Conservation (phyloP, 306 rosid species). For the Rosa persica region DNA sequence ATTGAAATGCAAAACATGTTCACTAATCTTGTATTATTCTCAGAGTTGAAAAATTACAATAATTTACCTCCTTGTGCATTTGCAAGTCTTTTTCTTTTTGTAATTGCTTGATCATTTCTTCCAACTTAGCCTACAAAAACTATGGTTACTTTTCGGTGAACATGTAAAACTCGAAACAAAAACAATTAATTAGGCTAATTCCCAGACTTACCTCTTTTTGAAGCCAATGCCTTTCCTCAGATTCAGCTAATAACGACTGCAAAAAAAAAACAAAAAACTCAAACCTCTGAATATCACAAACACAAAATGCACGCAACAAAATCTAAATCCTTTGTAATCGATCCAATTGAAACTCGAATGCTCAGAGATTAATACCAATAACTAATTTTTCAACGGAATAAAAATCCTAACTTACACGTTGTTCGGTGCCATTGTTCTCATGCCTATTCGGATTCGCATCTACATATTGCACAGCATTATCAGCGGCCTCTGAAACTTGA, state of each 20-base stretch:
- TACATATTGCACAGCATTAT: background rate
- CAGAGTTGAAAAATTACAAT: background rate
- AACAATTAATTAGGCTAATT: background rate
- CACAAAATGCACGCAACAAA: background rate
- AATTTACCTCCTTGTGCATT: conserved; percentile 38
- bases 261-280: background rate
- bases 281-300: background rate
- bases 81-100: conserved; percentile 33
- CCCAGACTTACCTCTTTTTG: conserved; percentile 26
- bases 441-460: conserved; percentile 30
- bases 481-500: background rate
- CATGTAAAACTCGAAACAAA: conserved; percentile 14
- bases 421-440: conserved; percentile 42
- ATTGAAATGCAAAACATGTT: background rate
- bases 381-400: too few relatives aligned
- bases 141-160: conserved; percentile 12
- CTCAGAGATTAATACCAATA: background rate
- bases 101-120: conserved; percentile 36
- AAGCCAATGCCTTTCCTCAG: conserved; percentile 24
- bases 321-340: background rate
- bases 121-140: conserved; percentile 34
- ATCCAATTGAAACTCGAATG: background rate
- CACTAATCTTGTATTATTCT: background rate
- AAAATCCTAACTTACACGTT: conserved; percentile 51
- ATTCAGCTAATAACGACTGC: conserved; percentile 27